phyloP scores from a whole-genome alignment of 2,329 filamentous ascomycete genomes.

The Drechslera avenae region DNA sequence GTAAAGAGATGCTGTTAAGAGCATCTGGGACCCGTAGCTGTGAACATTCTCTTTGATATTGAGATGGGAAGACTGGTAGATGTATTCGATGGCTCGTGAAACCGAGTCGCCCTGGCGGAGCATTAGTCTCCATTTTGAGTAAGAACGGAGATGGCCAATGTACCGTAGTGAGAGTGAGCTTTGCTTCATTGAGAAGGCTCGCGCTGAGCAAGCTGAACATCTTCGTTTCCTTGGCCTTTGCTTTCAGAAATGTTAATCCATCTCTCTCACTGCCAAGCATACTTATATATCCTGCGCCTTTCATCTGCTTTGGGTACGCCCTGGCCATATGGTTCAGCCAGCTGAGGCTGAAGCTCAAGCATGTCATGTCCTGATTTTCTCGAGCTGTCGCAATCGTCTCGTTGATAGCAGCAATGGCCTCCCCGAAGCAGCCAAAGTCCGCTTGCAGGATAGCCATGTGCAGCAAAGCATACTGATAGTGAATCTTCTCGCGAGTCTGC shows the following conservation, averaged over 20 bases:
- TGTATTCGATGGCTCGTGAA: constrained; percentile 70
- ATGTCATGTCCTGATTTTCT: constrained; percentile 89
- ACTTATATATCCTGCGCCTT: constrained; percentile 70
- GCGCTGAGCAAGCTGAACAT: constrained; percentile 87
- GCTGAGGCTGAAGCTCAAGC: constrained; percentile 91
- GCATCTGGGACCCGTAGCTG: constrained; percentile 74
- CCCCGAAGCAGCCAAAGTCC: constrained; percentile 88
- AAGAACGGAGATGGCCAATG: constrained; percentile 40
- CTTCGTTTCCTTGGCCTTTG: constrained; percentile 82
- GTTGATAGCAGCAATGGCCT: constrained; percentile 92
- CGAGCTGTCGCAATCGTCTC: constrained; percentile 94
- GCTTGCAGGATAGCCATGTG: constrained; percentile 93
- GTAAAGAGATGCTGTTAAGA: constrained; percentile 75
- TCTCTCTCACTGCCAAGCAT: constrained; percentile 81
- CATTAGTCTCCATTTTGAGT: not conserved
- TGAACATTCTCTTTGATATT: constrained; percentile 77
- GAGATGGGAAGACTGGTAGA: constrained; percentile 82
- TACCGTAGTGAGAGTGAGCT: constrained; percentile 75
- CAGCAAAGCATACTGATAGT: constrained; percentile 93
- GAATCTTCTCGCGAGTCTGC: constrained; percentile 78
- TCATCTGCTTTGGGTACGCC: constrained; percentile 76
- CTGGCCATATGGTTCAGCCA: constrained; percentile 97
- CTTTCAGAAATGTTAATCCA: constrained; percentile 79
- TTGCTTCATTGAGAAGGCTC: constrained; percentile 83
- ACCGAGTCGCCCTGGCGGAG: constrained; percentile 60